Evolutionary conservation across 495 filamentous ascomycete species (phyloP), one percentile per base, ranked within the genome.

Genomic region (Cairneyella variabilis): DNA sequence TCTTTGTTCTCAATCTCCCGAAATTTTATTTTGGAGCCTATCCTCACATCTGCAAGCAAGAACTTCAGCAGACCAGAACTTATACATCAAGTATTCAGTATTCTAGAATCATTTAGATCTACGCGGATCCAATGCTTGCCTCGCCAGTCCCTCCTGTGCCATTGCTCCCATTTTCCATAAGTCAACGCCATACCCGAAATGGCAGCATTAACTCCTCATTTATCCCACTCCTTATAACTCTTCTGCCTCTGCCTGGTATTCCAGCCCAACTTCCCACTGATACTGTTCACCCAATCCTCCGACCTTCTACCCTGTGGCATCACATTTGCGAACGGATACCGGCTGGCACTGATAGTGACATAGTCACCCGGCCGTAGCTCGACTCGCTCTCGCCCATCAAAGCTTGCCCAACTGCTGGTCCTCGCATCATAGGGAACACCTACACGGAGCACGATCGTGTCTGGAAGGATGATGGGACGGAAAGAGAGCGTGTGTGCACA

Each of bases 401-500:
- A 98, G 66, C 90, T 95, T 32, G 91, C 95, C 95, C 95, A 98
- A 42, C 85, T 90, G 56, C 82, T 85, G 12, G 91, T 88, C 18
- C 93, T 77, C 5, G 90, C 88, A 68, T 95, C 85, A 64, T 96
- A 96, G 0, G 93, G 93, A 25, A 98, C 95, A 10, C 90, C 92
- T 39, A 95, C 74, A 2, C 93, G 83, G 48, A 98, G 74, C 1
- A 97, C 89, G 48, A 97, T 92, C 0, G 91, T 96, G 63, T 98
- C 93, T 7, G 91, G 92, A 1, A 98, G 76, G 54, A 98, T 91
- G 64, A 98, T 91, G 6, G 93, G 93, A 1, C 93, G 82, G 77
- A 97, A 98, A 11, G 89, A 95, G 8, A 98, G 77, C 0, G 95
- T 97, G 69, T 98, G 93, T 14, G 93, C 90, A 65, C 92, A 96